Percentiles rank a stretch among this genome's conserved stretches.
These are phyloP conservation scores for Podila epigama DNA, from an alignment of 192 early-diverging fungal genomes.

Conservation along the genomic window DNA sequence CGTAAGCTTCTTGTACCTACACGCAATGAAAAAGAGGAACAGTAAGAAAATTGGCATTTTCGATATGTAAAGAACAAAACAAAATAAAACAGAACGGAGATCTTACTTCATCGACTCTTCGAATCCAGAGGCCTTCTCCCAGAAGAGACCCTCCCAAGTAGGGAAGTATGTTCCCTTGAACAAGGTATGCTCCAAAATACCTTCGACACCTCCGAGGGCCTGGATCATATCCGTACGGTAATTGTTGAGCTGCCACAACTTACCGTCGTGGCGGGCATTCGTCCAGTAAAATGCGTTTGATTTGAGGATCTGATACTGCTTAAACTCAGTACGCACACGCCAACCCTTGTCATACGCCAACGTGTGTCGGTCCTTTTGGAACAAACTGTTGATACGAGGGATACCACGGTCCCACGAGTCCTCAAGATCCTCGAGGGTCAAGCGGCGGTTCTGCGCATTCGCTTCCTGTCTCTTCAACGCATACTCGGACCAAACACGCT, in stretches of 20 bases:
- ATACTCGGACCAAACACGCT: conserved; percentile 99
- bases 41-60: neutral
- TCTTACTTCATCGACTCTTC: conserved; percentile 80
- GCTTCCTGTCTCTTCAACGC: conserved; percentile 97
- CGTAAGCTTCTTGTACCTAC: conserved; percentile 93
- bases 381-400: conserved; percentile 98
- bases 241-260: conserved; percentile 94
- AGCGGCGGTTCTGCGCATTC: conserved; percentile 92
- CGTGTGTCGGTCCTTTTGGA: conserved; percentile 98
- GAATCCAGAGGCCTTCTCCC: conserved; percentile 87
- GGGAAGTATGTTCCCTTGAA: conserved; percentile 99
- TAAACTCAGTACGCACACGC: conserved; percentile 96
- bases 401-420: conserved; percentile 99
- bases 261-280: conserved; percentile 81
- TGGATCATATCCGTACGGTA: conserved; percentile 99
- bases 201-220: conserved; percentile 97
- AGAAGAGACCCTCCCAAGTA: conserved; percentile 99
- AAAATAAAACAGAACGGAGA: neutral
- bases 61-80: neutral
- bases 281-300: conserved; percentile 99
- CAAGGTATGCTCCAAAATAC: conserved; percentile 97
- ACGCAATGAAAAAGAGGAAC: neutral
- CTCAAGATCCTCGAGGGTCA: conserved; percentile 98
- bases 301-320: conserved; percentile 96
- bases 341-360: conserved; percentile 99